Evolutionary conservation across 1,139 yeast species (phyloP).

Genomic region (Pichia sp.): DNA sequence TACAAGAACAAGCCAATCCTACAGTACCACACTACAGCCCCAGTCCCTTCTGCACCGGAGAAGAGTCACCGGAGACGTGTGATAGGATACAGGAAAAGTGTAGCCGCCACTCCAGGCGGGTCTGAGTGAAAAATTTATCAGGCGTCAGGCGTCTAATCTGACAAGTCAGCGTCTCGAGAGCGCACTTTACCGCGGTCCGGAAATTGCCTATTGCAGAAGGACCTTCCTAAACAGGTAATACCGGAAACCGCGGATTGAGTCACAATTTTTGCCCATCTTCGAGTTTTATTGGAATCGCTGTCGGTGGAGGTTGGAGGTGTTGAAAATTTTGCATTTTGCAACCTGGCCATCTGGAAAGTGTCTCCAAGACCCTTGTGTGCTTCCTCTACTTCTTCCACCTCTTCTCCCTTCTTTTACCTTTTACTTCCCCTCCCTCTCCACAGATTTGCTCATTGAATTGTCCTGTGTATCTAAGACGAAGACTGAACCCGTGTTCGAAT

Average conservation of each 20-base stretch:
- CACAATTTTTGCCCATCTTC: constrained; percentile 8
- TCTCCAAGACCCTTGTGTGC: neutral
- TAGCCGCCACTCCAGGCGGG: too few relatives aligned
- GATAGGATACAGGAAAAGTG: too few relatives aligned
- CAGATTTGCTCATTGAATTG: neutral
- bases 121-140: too few relatives aligned
- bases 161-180: too few relatives aligned
- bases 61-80: too few relatives aligned
- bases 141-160: too few relatives aligned
- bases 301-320: neutral
- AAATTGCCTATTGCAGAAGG: constrained; percentile 19
- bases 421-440: neutral
- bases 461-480: neutral
- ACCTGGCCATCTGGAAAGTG: neutral
- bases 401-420: neutral
- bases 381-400: neutral
- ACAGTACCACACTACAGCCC: too few relatives aligned
- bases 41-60: too few relatives aligned
- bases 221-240: constrained; percentile 22
- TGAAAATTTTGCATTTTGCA: constrained; percentile 12
- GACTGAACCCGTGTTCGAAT: neutral
- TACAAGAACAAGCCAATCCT: too few relatives aligned
- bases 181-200: constrained; percentile 19
- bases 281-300: neutral
- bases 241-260: constrained; percentile 32